Conservation (phyloP, 345 rosid species). For the Balakata baccata region DNA sequence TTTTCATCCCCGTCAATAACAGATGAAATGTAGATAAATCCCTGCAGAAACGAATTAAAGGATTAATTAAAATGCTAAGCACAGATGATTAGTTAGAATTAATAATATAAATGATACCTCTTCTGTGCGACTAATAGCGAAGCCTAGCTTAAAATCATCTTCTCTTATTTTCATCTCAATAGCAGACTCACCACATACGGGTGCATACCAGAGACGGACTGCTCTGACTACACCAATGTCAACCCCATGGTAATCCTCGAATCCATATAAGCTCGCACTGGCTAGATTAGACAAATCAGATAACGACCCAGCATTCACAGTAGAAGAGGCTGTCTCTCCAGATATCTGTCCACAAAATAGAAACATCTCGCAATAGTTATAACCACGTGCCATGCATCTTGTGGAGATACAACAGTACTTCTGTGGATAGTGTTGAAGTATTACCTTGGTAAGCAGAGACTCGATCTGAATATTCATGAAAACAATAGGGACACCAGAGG, state of each 20-base stretch:
- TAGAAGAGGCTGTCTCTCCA: slow-evolving; percentile 88
- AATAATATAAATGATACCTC: slow-evolving; percentile 46
- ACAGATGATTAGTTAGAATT: too few relatives aligned
- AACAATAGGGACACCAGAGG: slow-evolving; percentile 70
- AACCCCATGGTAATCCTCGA: slow-evolving; percentile 96
- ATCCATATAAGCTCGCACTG: slow-evolving; percentile 77
- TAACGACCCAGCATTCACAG: slow-evolving; percentile 75
- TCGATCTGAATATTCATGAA: slow-evolving; percentile 94
- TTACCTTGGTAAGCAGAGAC: slow-evolving; percentile 90
- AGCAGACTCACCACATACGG: slow-evolving; percentile 61
- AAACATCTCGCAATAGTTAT: background rate
- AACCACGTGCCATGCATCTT: background rate
- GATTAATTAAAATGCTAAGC: too few relatives aligned
- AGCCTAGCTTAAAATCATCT: slow-evolving; percentile 79
- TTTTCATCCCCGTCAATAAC: slow-evolving; percentile 61
- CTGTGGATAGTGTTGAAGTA: background rate
- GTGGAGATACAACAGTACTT: background rate
- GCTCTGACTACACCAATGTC: slow-evolving; percentile 97
- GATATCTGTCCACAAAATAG: slow-evolving; percentile 55
- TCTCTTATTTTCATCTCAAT: slow-evolving; percentile 71
- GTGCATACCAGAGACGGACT: slow-evolving; percentile 87
- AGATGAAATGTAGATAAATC: slow-evolving; percentile 86
- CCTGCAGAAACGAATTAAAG: slow-evolving; percentile 38
- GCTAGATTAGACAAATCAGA: slow-evolving; percentile 78
- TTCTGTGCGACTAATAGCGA: slow-evolving; percentile 96